Base-by-base conservation (phyloP, 139 green algal genomes). In the Chlorella sp. region DNA sequence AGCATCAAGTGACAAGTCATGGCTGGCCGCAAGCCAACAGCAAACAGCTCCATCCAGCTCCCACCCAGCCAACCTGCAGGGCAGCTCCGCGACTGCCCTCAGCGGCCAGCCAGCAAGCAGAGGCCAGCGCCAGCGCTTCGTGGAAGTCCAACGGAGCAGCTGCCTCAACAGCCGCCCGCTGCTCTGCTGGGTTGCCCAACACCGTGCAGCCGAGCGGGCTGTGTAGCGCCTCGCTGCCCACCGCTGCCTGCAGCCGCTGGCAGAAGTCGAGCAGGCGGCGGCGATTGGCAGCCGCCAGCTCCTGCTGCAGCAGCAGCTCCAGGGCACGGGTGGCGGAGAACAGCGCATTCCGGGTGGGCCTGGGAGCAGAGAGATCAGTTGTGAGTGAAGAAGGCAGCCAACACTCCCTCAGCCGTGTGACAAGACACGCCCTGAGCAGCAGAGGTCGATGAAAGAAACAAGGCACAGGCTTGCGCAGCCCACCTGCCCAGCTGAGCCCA, bases 401-500 rank as follows among this genome's bases (percentile, higher is more conserved):
- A n/a, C n/a, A n/a, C n/a, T n/a, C n/a, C n/a, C n/a, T n/a, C n/a
- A n/a, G n/a, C n/a, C n/a, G n/a, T n/a, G n/a, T n/a, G n/a, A n/a
- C n/a, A n/a, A n/a, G n/a, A n/a, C n/a, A n/a, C n/a, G n/a, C n/a
- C n/a, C n/a, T n/a, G n/a, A n/a, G n/a, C n/a, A n/a, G n/a, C n/a
- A n/a, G n/a, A n/a, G n/a, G n/a, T n/a, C n/a, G n/a, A n/a, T n/a
- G n/a, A n/a, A n/a, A n/a, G n/a, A n/a, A n/a, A n/a, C n/a, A n/a
- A n/a, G n/a, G n/a, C n/a, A n/a, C n/a, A n/a, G n/a, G 63, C 28
- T 76, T 67, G 28, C 11, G 17, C 12, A 26, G 56, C 64, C 25
- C 62, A 89, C 88, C 78, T 84, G 56, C 69, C n/a, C 76, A 91
- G 55, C 0, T 20, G 21, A 21, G 87, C 39, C 91, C 91, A 94